Evolutionary conservation across 345 rosid genomes (phyloP).

Genomic region (Microthlaspi erraticum): DNA sequence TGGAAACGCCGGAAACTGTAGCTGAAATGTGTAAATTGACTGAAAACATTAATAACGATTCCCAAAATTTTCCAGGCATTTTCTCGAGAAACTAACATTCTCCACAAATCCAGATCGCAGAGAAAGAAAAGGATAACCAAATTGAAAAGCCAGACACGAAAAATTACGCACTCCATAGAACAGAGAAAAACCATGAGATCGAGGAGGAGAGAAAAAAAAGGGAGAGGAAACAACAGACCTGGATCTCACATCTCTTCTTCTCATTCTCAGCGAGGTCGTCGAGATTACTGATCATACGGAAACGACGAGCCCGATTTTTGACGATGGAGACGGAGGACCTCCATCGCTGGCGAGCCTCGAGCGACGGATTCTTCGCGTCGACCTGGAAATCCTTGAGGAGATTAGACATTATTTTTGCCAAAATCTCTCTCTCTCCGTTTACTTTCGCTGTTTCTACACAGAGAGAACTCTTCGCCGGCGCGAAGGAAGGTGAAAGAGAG

Average conservation of each 20-base stretch:
- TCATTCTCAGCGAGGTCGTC: constrained; percentile 66
- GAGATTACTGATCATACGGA: constrained; percentile 81
- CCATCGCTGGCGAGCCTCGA: constrained; percentile 73
- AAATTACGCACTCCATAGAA: constrained; percentile 39
- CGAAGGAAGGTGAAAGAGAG: constrained; percentile 21
- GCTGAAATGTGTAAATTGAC: neutral
- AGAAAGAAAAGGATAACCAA: neutral
- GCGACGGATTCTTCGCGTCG: constrained; percentile 67
- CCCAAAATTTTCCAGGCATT: neutral
- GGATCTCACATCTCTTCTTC: constrained; percentile 59
- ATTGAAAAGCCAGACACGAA: neutral
- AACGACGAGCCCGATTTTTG: constrained; percentile 75
- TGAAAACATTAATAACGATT: neutral
- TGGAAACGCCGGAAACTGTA: neutral
- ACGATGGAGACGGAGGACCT: constrained; percentile 69
- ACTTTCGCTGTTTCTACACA: constrained; percentile 20
- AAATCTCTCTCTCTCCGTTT: constrained; percentile 30
- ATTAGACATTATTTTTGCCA: constrained; percentile 52
- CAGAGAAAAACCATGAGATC: neutral
- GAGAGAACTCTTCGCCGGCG: constrained; percentile 40
- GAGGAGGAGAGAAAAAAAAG: too few species aligned
- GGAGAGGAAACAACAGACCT: constrained; percentile 50
- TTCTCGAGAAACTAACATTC: constrained; percentile 22
- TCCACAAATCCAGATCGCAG: constrained; percentile 1
- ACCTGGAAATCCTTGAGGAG: constrained; percentile 67